phyloP scores from a whole-genome alignment of 2,329 filamentous ascomycete genomes.

The Ophiosphaerella narmari region DNA sequence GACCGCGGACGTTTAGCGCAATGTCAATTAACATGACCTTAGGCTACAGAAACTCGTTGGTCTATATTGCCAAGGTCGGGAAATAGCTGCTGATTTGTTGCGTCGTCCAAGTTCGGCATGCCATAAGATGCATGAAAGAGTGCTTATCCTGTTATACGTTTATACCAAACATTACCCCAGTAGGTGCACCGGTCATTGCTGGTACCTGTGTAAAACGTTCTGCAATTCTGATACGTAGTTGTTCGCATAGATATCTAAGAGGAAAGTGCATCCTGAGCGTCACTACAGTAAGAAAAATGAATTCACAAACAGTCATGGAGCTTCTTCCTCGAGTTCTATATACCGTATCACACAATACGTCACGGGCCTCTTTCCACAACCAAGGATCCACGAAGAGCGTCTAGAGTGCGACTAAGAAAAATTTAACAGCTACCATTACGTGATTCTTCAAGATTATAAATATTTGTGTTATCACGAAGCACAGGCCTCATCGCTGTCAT shows the following conservation, averaged over 20 bases:
- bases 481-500: constrained; percentile 20
- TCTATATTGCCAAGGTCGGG: no score
- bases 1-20: no score
- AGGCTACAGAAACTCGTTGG: no score
- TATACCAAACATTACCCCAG: constrained; percentile 18
- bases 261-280: constrained; percentile 13
- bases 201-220: constrained; percentile 13
- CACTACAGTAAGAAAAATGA: constrained; percentile 2
- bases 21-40: background rate
- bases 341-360: no score
- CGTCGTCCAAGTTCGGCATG: no score
- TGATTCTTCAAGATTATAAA: constrained; percentile 5
- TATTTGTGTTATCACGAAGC: constrained; percentile 21
- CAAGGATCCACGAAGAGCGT: constrained; percentile 9
- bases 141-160: constrained; percentile 8
- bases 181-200: constrained; percentile 11
- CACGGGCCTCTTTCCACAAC: constrained; percentile 4
- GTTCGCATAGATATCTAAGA: constrained; percentile 18
- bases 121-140: no score
- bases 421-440: constrained; percentile 14
- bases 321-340: no score
- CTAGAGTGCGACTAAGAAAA: constrained; percentile 9
- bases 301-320: constrained; percentile 6
- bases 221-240: constrained; percentile 8
- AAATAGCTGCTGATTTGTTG: no score